These are phyloP conservation scores for Curvularia eragrostidis DNA, from an alignment of 2,329 filamentous ascomycete species.

Conservation along the genomic window DNA sequence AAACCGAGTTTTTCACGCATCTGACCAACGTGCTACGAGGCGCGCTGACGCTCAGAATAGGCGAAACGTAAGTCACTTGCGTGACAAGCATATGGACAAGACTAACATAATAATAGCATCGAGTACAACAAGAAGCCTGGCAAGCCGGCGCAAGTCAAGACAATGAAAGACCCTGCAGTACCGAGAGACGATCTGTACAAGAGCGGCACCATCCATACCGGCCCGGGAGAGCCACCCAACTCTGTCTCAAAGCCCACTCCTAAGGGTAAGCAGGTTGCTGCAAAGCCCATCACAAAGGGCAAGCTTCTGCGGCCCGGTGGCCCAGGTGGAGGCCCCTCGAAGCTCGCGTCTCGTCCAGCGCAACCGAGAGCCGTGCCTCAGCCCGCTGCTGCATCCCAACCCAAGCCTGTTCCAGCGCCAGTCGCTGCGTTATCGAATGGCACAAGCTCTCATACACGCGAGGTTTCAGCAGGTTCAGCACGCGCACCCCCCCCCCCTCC, in stretches of 20 bases:
- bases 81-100: neutral
- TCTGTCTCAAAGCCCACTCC: slow-evolving; percentile 86
- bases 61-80: slow-evolving; percentile 62
- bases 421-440: slow-evolving; percentile 60
- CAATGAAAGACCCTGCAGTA: slow-evolving; percentile 81
- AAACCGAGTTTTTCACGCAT: slow-evolving; percentile 96
- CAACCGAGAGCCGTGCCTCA: slow-evolving; percentile 45
- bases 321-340: slow-evolving; percentile 80
- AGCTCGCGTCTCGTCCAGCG: slow-evolving; percentile 63
- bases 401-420: slow-evolving; percentile 62
- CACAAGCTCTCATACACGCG: slow-evolving; percentile 50
- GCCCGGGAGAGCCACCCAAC: slow-evolving; percentile 80
- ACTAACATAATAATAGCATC: slow-evolving; percentile 60
- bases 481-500: slow-evolving; percentile 57
- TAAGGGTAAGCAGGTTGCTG: slow-evolving; percentile 82
- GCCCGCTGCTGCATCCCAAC: slow-evolving; percentile 52
- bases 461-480: slow-evolving; percentile 49
- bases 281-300: slow-evolving; percentile 89
- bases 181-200: slow-evolving; percentile 84
- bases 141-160: slow-evolving; percentile 88
- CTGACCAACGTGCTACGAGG: slow-evolving; percentile 81
- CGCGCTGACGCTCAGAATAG: slow-evolving; percentile 81
- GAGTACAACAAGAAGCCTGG: slow-evolving; percentile 98
- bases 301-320: slow-evolving; percentile 91
- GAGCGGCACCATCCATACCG: slow-evolving; percentile 88